Conservation (phyloP, 371 early-diverging fungal species). For the Haplosporangium sp. region DNA sequence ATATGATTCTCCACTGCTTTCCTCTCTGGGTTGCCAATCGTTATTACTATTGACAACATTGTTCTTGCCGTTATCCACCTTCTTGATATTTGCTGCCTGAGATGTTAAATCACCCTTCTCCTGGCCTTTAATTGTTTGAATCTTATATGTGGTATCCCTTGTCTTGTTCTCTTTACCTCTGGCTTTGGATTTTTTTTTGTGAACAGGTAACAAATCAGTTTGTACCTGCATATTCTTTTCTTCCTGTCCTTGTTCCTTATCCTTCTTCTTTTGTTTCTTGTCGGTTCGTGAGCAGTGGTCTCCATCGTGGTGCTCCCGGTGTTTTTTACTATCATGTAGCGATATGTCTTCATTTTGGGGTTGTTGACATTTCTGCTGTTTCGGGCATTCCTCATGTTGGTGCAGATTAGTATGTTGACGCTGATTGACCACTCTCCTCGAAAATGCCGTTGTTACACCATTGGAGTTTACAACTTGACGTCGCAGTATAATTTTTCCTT, state of each 20-base stretch:
- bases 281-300: neutral
- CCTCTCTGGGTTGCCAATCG: neutral
- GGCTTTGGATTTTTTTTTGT: neutral
- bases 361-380: neutral
- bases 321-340: neutral
- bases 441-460: neutral
- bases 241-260: neutral
- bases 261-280: neutral
- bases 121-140: neutral
- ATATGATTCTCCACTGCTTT: neutral
- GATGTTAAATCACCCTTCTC: neutral
- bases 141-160: neutral
- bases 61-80: no score
- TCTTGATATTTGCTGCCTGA: no score
- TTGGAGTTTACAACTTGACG: constrained; percentile 4
- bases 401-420: constrained; percentile 12
- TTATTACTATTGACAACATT: neutral
- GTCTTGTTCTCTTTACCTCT: neutral
- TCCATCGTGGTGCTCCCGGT: neutral
- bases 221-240: neutral
- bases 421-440: constrained; percentile 7
- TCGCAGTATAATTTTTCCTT: neutral
- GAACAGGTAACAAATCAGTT: neutral
- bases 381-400: constrained; percentile 2
- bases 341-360: neutral